These are phyloP conservation scores for Leccinum laetum DNA, from an alignment of 1,284 basidiomycete genomes.

Conservation along the genomic window DNA sequence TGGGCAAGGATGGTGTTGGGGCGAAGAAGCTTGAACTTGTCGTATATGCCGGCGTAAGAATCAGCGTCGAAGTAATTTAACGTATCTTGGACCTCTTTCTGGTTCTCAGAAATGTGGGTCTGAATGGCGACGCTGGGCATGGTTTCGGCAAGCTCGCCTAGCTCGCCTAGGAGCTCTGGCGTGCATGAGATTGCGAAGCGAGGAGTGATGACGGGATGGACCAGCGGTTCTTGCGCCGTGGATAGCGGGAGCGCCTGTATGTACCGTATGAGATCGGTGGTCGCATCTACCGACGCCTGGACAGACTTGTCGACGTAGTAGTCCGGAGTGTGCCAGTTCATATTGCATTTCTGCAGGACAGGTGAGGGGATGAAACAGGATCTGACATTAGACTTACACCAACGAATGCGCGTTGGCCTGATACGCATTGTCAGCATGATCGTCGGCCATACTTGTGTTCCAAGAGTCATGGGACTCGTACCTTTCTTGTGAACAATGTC, in stretches of 20 bases:
- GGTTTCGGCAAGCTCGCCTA: conserved; percentile 54
- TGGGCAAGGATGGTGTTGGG: conserved; percentile 89
- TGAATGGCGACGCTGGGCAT: conserved; percentile 77
- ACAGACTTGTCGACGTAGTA: conserved; percentile 74
- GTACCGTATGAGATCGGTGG: conserved; percentile 66
- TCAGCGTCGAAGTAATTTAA: conserved; percentile 63
- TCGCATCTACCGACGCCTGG: conserved; percentile 58
- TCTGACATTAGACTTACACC: conserved; percentile 52
- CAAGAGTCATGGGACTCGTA: conserved; percentile 29
- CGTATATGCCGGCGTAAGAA: conserved; percentile 83
- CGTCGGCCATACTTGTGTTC: background rate
- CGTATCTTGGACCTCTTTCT: conserved; percentile 71
- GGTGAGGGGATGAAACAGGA: conserved; percentile 13
- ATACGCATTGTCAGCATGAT: background rate
- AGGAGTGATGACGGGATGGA: conserved; percentile 91
- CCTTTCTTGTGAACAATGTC: conserved; percentile 70
- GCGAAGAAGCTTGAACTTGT: conserved; percentile 74
- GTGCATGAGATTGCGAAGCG: conserved; percentile 96
- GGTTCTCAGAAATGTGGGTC: conserved; percentile 93
- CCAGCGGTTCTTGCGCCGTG: conserved; percentile 45
- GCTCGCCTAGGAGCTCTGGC: conserved; percentile 60
- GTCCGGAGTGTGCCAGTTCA: conserved; percentile 75
- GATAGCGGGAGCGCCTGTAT: conserved; percentile 56
- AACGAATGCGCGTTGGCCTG: conserved; percentile 87
- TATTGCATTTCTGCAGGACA: conserved; percentile 84